A percentile compares a stretch with the other conserved stretches of the same genome.
phyloP scores from a whole-genome alignment of 2,329 filamentous ascomycete species.

The Colletotrichum caudatum region DNA sequence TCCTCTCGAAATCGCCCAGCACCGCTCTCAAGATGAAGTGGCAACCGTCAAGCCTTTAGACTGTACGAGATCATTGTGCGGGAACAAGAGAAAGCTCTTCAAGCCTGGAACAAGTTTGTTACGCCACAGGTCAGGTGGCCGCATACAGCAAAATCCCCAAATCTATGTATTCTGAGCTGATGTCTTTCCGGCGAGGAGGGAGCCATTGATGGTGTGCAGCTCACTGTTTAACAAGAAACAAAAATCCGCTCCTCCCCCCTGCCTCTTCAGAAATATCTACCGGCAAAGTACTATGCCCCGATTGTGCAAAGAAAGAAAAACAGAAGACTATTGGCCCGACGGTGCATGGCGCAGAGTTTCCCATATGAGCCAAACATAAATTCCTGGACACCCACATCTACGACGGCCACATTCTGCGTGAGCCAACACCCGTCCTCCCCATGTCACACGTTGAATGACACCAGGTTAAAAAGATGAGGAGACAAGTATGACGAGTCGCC shows the following conservation, averaged over 20 bases:
- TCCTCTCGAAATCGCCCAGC: constrained; percentile 1
- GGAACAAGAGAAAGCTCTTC: not conserved
- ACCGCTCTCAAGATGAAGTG: constrained; percentile 23
- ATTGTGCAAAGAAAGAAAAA: constrained; percentile 22
- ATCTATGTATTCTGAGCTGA: constrained; percentile 35
- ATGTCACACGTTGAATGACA: constrained; percentile 4
- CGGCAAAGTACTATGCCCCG: constrained; percentile 17
- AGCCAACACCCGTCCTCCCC: not conserved
- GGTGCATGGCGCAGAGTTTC: not conserved
- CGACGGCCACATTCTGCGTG: constrained; percentile 23
- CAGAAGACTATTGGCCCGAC: not conserved
- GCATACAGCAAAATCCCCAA: constrained; percentile 12
- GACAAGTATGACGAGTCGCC: not conserved
- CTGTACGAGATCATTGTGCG: not conserved
- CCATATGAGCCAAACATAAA: not conserved
- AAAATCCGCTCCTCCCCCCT: not conserved
- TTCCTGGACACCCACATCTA: constrained; percentile 14
- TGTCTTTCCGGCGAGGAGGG: constrained; percentile 17
- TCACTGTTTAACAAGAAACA: not conserved
- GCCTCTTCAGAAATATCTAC: constrained; percentile 30
- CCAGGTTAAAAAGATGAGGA: not conserved
- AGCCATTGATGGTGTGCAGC: constrained; percentile 3
- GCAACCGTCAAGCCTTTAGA: not conserved
- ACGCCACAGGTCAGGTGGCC: not conserved
- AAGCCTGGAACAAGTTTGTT: not conserved